Evolutionary conservation across 345 rosid species (phyloP), one percentile per base, ranked within the genome.

Genomic region (Rhodomyrtus tomentosa): DNA sequence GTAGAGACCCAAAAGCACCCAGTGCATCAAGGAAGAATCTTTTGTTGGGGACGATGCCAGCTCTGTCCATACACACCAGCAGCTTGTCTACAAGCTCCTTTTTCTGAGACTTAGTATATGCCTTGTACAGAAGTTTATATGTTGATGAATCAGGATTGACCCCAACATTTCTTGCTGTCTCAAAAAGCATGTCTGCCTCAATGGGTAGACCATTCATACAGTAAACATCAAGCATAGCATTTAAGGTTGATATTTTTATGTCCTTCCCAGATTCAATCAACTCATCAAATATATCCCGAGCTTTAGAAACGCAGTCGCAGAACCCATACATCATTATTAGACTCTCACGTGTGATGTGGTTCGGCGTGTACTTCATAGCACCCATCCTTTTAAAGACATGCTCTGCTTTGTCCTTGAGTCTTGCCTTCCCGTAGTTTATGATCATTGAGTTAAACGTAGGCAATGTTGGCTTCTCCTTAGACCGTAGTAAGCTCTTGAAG

Each of bases 361-460:
- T 93, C 32, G 98, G 96, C 15, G 56, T 80, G 86, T 95, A 94
- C 84, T 91, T 92, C 98, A 95, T 93, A 42, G 88, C 93, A 83
- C 40, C 87, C 94, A 96, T 90, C 90, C 90, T 95, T 83, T 92
- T 59, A 83, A 89, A 92, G 53, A 90, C 85, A 76, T 84, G 49
- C 87, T 96, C 98, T 1, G 98, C 98, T 85, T 91, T 93, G 83
- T 95, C 98, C 84, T 81, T 91, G 86, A 90, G 86, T 54, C 97
- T 91, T 55, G 98, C 98, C 92, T 92, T 96, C 81, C 98, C 99
- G 14, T 95, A 96, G 82, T 93, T 94, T 54, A 90, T 85, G 85
- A 96, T 95, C 98, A 96, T 94, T 11, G 98, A 95, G 88, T 96
- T 94, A 88, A 94, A 96, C 24, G 98, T 92, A 58, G 98, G 95